Percentiles rank a stretch among this genome's conserved stretches.
Conservation (phyloP, 1,284 basidiomycete genomes). For the Cryptococcus sp. region DNA sequence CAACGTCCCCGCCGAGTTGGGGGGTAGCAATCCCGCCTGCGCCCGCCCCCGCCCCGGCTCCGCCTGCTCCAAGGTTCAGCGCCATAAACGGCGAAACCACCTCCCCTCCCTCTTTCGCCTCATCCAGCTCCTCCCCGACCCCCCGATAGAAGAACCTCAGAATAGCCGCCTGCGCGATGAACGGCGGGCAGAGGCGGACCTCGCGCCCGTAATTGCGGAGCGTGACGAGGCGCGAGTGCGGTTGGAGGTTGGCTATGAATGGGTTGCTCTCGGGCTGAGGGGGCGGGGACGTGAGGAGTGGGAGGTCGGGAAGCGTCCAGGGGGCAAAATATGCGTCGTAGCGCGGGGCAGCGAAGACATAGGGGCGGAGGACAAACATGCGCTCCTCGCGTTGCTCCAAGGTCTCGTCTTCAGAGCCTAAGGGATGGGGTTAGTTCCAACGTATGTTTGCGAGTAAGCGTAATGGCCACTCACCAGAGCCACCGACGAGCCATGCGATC, state of each 20-base stretch:
- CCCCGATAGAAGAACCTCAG: conserved; percentile 42
- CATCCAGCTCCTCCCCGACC: conserved; percentile 12
- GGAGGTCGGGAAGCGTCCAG: conserved; percentile 51
- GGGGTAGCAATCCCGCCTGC: neutral
- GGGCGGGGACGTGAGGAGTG: conserved; percentile 22
- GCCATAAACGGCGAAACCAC: conserved; percentile 11
- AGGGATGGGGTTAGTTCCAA: neutral
- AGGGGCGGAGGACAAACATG: conserved; percentile 54
- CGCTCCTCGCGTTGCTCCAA: conserved; percentile 38
- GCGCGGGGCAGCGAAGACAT: conserved; percentile 54
- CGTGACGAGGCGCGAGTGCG: conserved; percentile 39
- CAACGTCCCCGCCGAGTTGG: neutral
- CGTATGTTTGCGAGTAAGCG: neutral
- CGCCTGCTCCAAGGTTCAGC: neutral
- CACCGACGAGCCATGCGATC: conserved; percentile 50
- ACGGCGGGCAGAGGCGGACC: conserved; percentile 39
- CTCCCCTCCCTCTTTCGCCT: conserved; percentile 7
- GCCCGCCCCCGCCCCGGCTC: neutral
- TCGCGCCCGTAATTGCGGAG: conserved; percentile 48
- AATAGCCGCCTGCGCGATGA: conserved; percentile 49
- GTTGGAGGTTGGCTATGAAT: conserved; percentile 52
- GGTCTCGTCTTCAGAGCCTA: conserved; percentile 14
- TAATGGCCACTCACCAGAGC: conserved; percentile 34
- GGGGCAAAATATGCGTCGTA: conserved; percentile 55
- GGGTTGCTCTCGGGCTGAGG: conserved; percentile 24